phyloP scores from a whole-genome alignment of 2,329 filamentous ascomycete genomes.

The Pseudohalonectria lignicola region DNA sequence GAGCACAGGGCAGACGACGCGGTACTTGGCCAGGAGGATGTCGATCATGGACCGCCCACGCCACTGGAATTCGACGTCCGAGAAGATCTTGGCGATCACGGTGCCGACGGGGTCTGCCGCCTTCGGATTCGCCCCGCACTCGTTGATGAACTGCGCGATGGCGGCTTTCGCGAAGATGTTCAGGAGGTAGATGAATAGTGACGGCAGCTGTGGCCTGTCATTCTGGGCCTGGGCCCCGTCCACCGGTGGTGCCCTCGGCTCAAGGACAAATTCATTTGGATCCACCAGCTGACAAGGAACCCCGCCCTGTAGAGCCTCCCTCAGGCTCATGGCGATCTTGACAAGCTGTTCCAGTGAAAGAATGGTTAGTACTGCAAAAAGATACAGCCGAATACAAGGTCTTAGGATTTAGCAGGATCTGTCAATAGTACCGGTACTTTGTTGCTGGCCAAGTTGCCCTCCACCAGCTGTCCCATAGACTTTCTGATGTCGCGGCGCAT shows the following conservation, averaged over 20 bases:
- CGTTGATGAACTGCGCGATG: constrained; percentile 52
- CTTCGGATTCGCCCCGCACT: constrained; percentile 46
- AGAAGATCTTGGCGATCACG: constrained; percentile 57
- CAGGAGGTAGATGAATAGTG: constrained; percentile 58
- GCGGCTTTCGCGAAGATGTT: constrained; percentile 61
- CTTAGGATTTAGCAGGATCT: too few species aligned
- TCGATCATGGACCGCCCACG: constrained; percentile 59
- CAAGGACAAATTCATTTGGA: constrained; percentile 37
- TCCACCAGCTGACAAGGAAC: constrained; percentile 38
- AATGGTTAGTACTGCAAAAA: too few species aligned
- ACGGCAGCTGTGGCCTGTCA: constrained; percentile 37
- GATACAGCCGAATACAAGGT: too few species aligned
- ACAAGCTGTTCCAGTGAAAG: constrained; percentile 28
- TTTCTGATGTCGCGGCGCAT: constrained; percentile 62
- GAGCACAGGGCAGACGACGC: constrained; percentile 69
- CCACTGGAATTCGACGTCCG: constrained; percentile 50
- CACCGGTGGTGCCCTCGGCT: constrained; percentile 24
- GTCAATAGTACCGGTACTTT: not conserved
- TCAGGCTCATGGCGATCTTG: constrained; percentile 39
- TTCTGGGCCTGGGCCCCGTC: constrained; percentile 31
- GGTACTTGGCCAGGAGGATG: constrained; percentile 72
- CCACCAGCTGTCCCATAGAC: constrained; percentile 62
- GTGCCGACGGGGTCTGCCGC: constrained; percentile 65
- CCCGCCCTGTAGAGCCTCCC: constrained; percentile 34
- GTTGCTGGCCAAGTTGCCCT: constrained; percentile 23